Evolutionary conservation across 805 yeast genomes (phyloP).

Genomic region (Zygosaccharomyces bisporus): DNA sequence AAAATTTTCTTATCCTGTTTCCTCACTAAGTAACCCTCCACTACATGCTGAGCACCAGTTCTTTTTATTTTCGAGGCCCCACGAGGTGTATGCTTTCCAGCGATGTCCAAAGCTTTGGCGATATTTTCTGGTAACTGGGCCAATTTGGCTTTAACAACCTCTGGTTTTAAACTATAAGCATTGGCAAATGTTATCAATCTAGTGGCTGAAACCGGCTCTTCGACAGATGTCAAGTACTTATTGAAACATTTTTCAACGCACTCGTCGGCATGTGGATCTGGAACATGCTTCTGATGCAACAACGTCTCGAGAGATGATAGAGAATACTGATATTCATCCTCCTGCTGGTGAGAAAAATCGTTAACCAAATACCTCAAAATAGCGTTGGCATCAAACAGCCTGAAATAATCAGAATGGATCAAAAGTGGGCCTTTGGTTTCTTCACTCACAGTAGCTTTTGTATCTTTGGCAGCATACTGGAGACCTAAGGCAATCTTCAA

Average conservation of each 20-base stretch:
- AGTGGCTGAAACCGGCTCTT: constrained; percentile 42
- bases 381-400: constrained; percentile 62
- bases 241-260: constrained; percentile 39
- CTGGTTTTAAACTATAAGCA: constrained; percentile 44
- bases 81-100: constrained; percentile 39
- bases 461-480: constrained; percentile 25
- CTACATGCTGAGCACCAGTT: constrained; percentile 39
- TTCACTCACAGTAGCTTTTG: constrained; percentile 23
- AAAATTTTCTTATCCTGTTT: constrained; percentile 40
- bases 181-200: constrained; percentile 60
- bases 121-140: constrained; percentile 37
- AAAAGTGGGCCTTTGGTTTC: constrained; percentile 29
- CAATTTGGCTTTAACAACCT: constrained; percentile 26
- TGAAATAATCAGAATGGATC: constrained; percentile 32
- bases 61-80: constrained; percentile 35
- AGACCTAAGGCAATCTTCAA: constrained; percentile 34
- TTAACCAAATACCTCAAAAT: constrained; percentile 59
- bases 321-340: constrained; percentile 33
- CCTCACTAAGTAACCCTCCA: constrained; percentile 26
- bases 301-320: constrained; percentile 24
- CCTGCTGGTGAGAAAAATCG: constrained; percentile 41
- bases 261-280: constrained; percentile 46
- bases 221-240: constrained; percentile 25
- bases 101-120: constrained; percentile 43
- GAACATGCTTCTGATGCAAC: constrained; percentile 16